Evolutionary conservation across 176 grass and related monocot genomes (phyloP), one percentile per base, ranked within the genome.

Genomic region (Oryza glumipatula): DNA sequence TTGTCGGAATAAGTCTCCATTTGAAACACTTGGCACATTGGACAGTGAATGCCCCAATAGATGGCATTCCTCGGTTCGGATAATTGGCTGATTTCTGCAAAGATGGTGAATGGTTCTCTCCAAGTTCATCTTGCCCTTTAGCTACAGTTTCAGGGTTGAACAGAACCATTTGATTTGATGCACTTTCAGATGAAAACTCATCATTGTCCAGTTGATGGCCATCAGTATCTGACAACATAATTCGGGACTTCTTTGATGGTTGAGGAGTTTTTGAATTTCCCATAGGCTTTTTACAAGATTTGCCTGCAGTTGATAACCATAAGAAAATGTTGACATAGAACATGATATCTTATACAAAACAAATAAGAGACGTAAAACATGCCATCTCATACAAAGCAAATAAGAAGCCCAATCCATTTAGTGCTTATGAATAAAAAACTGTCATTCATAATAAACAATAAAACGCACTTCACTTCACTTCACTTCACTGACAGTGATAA

Each of bases 1-100:
- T 99, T 49, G 93, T 94, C 66, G 96, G 96, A 82, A 96, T 96
- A 39, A 99, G 88, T 71, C 96, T 89, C 96, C 96, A 99, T 90
- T 99, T 99, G 82, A 96, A 99, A 87, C 96, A 99, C 39, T 81
- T 85, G 30, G 91, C 93, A 72, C 93, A 99, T 64, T 99, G 96
- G 77, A 99, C 88, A 24, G 96, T 96, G 84, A 94, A 99, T 60
- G 94, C 92, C 39, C 96, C 96, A 92, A 99, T 96, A 67, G 91
- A 92, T 72, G 96, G 89, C 2, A 88, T 52, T 75, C 64, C 79
- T 80, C 88, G 85, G 49, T 89, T 80, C 38, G 66, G 39, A 44
- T 68, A 17, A 35, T 84, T 84, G 38, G 7, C 70, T 44, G 85
- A 56, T 35, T 87, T 74, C 84, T 87, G 84, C 52, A 80, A 78